Evolutionary conservation across 192 early-diverging fungal genomes (phyloP), one percentile per base, ranked within the genome.

Genomic region (Rhizophagus clarus): DNA sequence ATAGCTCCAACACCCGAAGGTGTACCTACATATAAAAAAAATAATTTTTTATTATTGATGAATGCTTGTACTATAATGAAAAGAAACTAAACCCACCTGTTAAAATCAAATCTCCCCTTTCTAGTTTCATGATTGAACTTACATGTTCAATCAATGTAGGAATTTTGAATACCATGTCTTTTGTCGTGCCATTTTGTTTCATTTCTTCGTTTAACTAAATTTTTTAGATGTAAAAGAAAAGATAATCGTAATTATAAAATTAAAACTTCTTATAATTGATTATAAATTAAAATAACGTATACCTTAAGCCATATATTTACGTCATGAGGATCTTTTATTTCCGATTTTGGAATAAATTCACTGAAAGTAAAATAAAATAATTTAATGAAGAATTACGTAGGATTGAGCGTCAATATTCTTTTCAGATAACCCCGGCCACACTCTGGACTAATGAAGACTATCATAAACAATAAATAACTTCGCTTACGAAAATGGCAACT

Each of bases 121-220:
- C 93, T 29, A 99, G 86, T 51, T 87, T 95, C 95, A 97, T 97
- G 79, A 98, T 93, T 3, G 90, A 85, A 62, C 91, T 92, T 72
- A 97, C 89, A 77, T 95, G 88, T 70, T 90, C 89, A 63, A 99
- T 91, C 37, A 99, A 85, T 77, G 83, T 83, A 0, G 96, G 95
- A 61, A 97, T 90, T 47, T 92, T 92, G 86, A 98, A 98, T 49
- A 99, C 91, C 96, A 99, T 97, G 68, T 97, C 95, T 34, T 87
- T 87, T 1, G 97, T 97, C 61, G 86, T 83, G n/a, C 97, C 97
- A 75, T 93, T 84, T 86, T 99, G 96, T 83, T 89, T 90, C 61
- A 92, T 85, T 70, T 88, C 80, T 5, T 90, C 95, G 74, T 95
- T 92, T 22, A 95, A 86, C 81, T 87, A 66, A 12, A 45, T 45